Conservation (phyloP, 139 green algal species). For the Eudorina sp. region DNA sequence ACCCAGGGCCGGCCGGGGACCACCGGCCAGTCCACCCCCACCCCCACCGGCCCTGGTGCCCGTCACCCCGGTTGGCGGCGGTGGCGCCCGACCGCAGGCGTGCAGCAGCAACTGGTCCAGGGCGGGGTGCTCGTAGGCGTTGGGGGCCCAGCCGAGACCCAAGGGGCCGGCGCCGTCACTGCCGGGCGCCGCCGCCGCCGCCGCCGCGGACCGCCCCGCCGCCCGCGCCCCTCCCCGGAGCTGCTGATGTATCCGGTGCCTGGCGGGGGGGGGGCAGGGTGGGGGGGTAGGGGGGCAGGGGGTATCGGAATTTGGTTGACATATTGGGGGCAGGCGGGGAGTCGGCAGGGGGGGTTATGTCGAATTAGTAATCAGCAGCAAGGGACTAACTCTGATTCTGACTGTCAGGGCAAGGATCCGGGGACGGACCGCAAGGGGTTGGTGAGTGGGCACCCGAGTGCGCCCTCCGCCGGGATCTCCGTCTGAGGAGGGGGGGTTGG, state of each 20-base stretch:
- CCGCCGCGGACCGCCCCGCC: not conserved
- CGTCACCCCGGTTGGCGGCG: too few relatives aligned
- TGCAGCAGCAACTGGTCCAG: slow-evolving; percentile 24
- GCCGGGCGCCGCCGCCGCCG: not conserved
- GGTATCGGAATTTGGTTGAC: too few relatives aligned
- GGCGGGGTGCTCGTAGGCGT: slow-evolving; percentile 32
- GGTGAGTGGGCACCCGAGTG: too few relatives aligned
- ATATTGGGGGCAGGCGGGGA: too few relatives aligned
- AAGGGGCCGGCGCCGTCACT: not conserved
- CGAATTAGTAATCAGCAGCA: too few relatives aligned
- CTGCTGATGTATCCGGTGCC: slow-evolving; percentile 15
- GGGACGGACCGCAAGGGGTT: too few relatives aligned
- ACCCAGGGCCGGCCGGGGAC: not conserved
- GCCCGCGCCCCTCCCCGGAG: not conserved
- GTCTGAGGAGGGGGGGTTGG: too few relatives aligned
- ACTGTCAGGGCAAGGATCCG: too few relatives aligned
- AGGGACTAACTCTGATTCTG: too few relatives aligned
- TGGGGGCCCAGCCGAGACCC: not conserved
- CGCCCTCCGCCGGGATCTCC: too few relatives aligned
- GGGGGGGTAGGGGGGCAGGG: not conserved
- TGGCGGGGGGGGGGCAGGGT: not conserved
- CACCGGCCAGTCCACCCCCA: not conserved
- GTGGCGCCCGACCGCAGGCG: not conserved
- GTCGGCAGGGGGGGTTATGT: too few relatives aligned
- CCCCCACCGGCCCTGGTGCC: not conserved